phyloP scores from a whole-genome alignment of 2,329 filamentous ascomycete genomes.

The Paracoccidioides lutzii region DNA sequence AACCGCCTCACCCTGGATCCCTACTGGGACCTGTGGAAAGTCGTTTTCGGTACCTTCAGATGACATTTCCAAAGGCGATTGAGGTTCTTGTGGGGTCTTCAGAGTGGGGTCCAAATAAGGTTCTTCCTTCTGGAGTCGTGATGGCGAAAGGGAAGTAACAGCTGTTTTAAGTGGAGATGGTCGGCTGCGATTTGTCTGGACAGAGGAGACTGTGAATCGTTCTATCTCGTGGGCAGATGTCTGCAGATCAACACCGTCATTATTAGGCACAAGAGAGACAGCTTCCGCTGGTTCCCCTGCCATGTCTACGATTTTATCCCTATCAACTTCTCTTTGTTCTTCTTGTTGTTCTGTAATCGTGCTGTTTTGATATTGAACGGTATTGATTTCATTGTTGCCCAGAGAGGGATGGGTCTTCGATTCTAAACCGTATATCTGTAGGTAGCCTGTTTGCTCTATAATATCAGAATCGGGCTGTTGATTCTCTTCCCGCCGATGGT shows the following conservation, averaged over 20 bases:
- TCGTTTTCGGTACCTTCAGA: conserved; percentile 27
- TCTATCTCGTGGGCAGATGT: conserved; percentile 1
- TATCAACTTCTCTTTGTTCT: not conserved
- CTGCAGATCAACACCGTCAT: not conserved
- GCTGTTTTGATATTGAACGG: conserved; percentile 1
- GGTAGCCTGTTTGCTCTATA: not conserved
- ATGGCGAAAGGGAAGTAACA: conserved; percentile 26
- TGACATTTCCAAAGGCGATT: conserved; percentile 27
- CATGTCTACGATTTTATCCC: not conserved
- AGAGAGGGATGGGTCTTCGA: conserved; percentile 9
- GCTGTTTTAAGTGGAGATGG: conserved; percentile 2
- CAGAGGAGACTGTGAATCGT: conserved; percentile 4
- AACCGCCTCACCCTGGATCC: conserved; percentile 11
- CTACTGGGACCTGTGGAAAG: conserved; percentile 24
- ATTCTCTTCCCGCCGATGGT: not conserved
- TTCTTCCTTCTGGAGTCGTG: conserved; percentile 39
- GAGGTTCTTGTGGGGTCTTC: conserved; percentile 31
- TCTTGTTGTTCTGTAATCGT: not conserved
- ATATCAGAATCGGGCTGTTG: not conserved
- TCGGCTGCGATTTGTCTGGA: not conserved
- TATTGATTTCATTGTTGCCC: not conserved
- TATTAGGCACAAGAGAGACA: not conserved
- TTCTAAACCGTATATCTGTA: not conserved
- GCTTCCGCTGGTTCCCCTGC: not conserved
- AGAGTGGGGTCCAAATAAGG: conserved; percentile 40